Evolutionary conservation across 345 rosid genomes (phyloP), one percentile per base, ranked within the genome.

Genomic region (Rhizophora apiculata): DNA sequence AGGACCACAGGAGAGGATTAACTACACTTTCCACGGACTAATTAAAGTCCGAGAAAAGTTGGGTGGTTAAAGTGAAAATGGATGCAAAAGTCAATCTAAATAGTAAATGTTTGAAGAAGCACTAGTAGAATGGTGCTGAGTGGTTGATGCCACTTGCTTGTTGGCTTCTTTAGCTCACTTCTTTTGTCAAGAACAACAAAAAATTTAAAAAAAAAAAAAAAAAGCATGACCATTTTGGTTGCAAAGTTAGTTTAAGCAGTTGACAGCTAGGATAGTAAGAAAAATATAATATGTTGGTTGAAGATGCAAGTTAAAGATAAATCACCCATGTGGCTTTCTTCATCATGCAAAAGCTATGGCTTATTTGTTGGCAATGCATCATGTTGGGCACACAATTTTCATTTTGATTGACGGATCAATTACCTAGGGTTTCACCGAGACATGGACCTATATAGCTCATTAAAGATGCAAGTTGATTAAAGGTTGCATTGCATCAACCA

Each of bases 401-500:
- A 13, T 29, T 60, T 63, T 64, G 21, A 62, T 75, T 71, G 32
- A 67, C 71, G 34, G 57, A 56, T 67, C 51, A 68, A 55, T 63
- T 55, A 43, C 19, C 49, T 43, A 77, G 68, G 24, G 59, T 68
- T 69, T 67, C n/a, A 64, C 64, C 71, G 64, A 69, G 77, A 65
- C n/a, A 32, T 37, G 5, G 26, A 53, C 46, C 10, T 22, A 55
- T 22, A 55, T 54, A 8, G 30, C n/a, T 64, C 4, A 15, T 6
- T 19, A 64, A 15, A 27, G 10, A 21, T 56, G 62, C 27, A 55
- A 51, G 29, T 34, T 72, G 34, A 74, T 68, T 56, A 2, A 36
- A 63, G n/a, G 65, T 63, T 79, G 69, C 79, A 78, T 63, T 79
- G 69, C 79, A 78, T 74, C 30, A 63, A 37, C 68, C 37, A 69